Base-by-base conservation (phyloP, 179 eudicot genomes). In the Dionaea muscipula region DNA sequence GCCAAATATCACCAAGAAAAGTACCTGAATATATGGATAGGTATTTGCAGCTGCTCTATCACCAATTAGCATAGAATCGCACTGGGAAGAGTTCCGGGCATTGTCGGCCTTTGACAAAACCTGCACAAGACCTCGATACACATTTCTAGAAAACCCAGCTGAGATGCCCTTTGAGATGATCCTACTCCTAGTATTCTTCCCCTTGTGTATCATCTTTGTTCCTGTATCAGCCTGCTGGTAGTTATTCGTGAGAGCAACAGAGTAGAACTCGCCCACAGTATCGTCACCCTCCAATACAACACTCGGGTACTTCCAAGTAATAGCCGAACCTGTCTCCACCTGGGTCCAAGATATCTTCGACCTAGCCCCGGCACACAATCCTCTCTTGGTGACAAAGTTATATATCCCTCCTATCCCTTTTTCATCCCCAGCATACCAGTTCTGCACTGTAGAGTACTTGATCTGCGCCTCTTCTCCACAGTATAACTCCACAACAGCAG, bases 261-360 rank as follows among this genome's bases (percentile, higher is more conserved):
- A 93, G 70, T 93, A 82, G 55, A 93, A 93, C 75, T 93, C 99
- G 0, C 99, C 99, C 22, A 93, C 89, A 0, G 96, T 76, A 56
- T 75, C 74, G 78, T 93, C 96, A 40, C 96, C 99, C 76, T 93
- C 93, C 55, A 93, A 59, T 40, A 88, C 64, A 62, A 84, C 96
- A 78, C 96, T 93, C 0, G 99, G 99, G 51, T 85, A 88, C 75
- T 93, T 93, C 99, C 99, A 93, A 13, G 99, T 93, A 57, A 93
- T 88, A n/a, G 99, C 96, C 0, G 95, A 88, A 25, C 99, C 96
- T 0, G 96, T 93, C 78, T 93, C 99, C 53, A 93, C 96, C 52
- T 88, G 99, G 0, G 96, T 93, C 95, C 96, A 88, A 10, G 96
- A 93, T 64, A 91, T 91, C 85, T 82, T 91, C 9, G 96, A 91